These are phyloP conservation scores for Sporothrix dimorphospora DNA, from an alignment of 2,329 filamentous ascomycete species.

Conservation along the genomic window DNA sequence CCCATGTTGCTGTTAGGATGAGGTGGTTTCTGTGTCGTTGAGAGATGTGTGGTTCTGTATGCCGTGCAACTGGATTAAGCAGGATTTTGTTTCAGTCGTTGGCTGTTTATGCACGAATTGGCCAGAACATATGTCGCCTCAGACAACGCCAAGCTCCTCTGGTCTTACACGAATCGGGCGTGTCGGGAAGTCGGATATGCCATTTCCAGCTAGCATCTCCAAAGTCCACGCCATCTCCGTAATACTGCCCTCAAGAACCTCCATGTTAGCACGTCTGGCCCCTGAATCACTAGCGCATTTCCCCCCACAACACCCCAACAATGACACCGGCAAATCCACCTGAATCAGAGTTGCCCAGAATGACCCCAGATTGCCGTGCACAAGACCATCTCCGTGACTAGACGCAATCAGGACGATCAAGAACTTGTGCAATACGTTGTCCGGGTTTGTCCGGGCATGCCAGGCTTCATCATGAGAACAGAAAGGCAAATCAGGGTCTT, in stretches of 20 bases:
- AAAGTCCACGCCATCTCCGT: not conserved
- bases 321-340: not conserved
- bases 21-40: not conserved
- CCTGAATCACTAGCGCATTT: slow-evolving; percentile 6
- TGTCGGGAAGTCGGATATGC: not conserved
- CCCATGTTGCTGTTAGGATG: not conserved
- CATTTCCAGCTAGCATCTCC: not conserved
- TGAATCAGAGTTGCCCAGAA: not conserved
- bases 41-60: too few relatives aligned
- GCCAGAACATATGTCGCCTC: too few relatives aligned
- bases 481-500: not conserved
- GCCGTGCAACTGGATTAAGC: not conserved
- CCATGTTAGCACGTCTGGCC: not conserved
- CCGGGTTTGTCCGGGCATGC: not conserved
- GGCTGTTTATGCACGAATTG: not conserved
- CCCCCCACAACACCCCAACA: not conserved
- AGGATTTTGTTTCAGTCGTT: not conserved
- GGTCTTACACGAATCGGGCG: not conserved
- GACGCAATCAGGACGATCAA: not conserved
- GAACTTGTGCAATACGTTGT: not conserved
- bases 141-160: not conserved
- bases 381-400: not conserved
- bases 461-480: not conserved
- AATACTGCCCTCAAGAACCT: not conserved
- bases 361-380: not conserved